phyloP scores from a whole-genome alignment of 768 basidiomycete species.

The Floccularia luteovirens region DNA sequence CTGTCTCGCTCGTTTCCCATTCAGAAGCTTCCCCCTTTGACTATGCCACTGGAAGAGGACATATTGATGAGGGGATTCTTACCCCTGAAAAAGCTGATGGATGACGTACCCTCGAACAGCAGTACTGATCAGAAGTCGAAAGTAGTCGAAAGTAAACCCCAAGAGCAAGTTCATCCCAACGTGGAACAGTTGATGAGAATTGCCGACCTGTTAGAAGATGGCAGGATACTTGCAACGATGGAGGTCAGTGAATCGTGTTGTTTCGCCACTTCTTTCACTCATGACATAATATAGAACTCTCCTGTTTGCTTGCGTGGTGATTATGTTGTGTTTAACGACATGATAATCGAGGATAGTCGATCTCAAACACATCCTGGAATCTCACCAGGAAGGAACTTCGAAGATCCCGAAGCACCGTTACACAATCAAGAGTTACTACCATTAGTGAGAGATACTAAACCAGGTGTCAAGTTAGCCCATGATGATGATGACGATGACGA shows the following conservation, averaged over 20 bases:
- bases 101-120: conserved; percentile 22
- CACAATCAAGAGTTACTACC: conserved; percentile 16
- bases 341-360: conserved; percentile 17
- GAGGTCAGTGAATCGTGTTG: conserved; percentile 35
- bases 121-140: conserved; percentile 15
- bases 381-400: conserved; percentile 1
- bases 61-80: conserved; percentile 81
- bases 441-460: conserved; percentile 14
- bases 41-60: conserved; percentile 79
- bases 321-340: conserved; percentile 24
- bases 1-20: conserved; percentile 65
- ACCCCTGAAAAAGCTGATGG: conserved; percentile 64
- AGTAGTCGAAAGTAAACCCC: conserved; percentile 13
- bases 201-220: conserved; percentile 74
- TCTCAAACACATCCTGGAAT: conserved; percentile 9
- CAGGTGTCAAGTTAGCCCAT: conserved; percentile 8
- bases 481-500: conserved; percentile 26
- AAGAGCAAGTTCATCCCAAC: conserved; percentile 69
- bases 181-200: conserved; percentile 95
- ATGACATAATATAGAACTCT: conserved; percentile 23
- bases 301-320: conserved; percentile 28
- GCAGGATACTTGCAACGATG: conserved; percentile 45
- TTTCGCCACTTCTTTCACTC: conserved; percentile 1
- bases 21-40: conserved; percentile 47
- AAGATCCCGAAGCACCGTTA: conserved; percentile 4